Conservation (phyloP, 2,329 filamentous ascomycete genomes). For the Penicillium occitanis region DNA sequence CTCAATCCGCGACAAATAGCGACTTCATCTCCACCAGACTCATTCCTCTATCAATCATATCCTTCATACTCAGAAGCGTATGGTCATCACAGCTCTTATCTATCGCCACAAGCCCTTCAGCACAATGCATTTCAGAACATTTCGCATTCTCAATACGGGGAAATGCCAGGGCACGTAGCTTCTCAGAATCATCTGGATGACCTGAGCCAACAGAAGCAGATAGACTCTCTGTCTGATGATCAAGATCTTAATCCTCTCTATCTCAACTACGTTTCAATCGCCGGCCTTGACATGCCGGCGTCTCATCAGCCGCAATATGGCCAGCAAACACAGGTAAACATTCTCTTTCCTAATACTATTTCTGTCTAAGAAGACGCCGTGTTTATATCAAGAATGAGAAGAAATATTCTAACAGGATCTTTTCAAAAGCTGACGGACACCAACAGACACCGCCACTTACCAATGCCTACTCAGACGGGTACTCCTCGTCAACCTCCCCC, state of each 20-base stretch:
- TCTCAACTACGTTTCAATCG: constrained; percentile 61
- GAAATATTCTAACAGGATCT: constrained; percentile 8
- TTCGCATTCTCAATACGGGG: constrained; percentile 33
- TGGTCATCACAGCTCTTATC: constrained; percentile 33
- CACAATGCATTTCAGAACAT: constrained; percentile 32
- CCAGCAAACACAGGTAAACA: constrained; percentile 46
- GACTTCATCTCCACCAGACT: constrained; percentile 55
- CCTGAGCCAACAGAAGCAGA: constrained; percentile 53
- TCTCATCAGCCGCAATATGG: constrained; percentile 20
- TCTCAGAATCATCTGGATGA: constrained; percentile 43
- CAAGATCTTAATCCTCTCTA: constrained; percentile 59
- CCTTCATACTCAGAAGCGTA: constrained; percentile 46
- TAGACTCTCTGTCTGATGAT: constrained; percentile 54
- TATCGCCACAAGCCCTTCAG: constrained; percentile 24
- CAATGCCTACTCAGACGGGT: constrained; percentile 41
- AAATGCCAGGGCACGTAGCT: constrained; percentile 33
- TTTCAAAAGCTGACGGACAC: constrained; percentile 23
- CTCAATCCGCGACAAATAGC: constrained; percentile 57
- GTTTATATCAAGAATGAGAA: background rate
- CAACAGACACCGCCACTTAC: constrained; percentile 40
- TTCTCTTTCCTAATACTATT: background rate
- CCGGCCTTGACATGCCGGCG: constrained; percentile 53
- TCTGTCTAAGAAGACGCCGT: background rate
- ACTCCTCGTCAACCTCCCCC: constrained; percentile 45
- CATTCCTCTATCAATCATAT: constrained; percentile 51